A percentile compares a stretch with the other conserved stretches of the same genome.
These are phyloP conservation scores for Psilocybe azurescens DNA, from an alignment of 768 basidiomycete species.

Conservation along the genomic window DNA sequence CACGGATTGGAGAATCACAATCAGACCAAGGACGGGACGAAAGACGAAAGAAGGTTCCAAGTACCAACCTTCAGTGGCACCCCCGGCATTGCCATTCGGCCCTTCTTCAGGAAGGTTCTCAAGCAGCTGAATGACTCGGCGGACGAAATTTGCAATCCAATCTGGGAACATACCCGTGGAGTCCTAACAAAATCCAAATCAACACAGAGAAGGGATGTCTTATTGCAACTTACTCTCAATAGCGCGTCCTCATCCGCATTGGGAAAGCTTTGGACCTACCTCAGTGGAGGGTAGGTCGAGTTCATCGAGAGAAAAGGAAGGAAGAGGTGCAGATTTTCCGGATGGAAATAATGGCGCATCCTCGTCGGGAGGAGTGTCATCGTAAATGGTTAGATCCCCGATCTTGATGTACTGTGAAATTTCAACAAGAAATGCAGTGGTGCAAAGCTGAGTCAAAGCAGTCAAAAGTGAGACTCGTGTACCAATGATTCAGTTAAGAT, in stretches of 20 bases:
- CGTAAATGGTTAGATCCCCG: slow-evolving; percentile 57
- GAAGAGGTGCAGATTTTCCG: slow-evolving; percentile 32
- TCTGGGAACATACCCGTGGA: slow-evolving; percentile 78
- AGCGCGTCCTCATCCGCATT: slow-evolving; percentile 74
- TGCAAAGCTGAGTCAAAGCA: slow-evolving; percentile 60
- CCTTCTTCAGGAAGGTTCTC: slow-evolving; percentile 90
- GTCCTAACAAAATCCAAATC: slow-evolving; percentile 39
- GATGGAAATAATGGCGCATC: slow-evolving; percentile 38
- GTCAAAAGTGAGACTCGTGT: not conserved
- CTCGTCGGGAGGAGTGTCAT: slow-evolving; percentile 36
- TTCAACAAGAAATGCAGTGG: slow-evolving; percentile 75
- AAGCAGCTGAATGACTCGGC: slow-evolving; percentile 77
- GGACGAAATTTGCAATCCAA: slow-evolving; percentile 84
- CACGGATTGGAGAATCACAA: slow-evolving; percentile 11
- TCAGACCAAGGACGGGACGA: not conserved
- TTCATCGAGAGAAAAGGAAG: slow-evolving; percentile 44
- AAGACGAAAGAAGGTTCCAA: not conserved
- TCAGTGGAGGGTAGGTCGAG: slow-evolving; percentile 41
- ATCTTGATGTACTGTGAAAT: slow-evolving; percentile 79
- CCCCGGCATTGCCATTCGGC: slow-evolving; percentile 61
- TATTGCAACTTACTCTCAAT: slow-evolving; percentile 47
- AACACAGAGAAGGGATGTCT: not conserved
- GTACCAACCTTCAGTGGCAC: slow-evolving; percentile 64
- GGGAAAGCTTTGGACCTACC: slow-evolving; percentile 46
- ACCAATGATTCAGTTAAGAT: not conserved